Percentiles rank a stretch among this genome's conserved stretches.
These are phyloP conservation scores for Tripterygium wilfordii DNA, from an alignment of 177 flowering plant genomes.

Conservation along the genomic window DNA sequence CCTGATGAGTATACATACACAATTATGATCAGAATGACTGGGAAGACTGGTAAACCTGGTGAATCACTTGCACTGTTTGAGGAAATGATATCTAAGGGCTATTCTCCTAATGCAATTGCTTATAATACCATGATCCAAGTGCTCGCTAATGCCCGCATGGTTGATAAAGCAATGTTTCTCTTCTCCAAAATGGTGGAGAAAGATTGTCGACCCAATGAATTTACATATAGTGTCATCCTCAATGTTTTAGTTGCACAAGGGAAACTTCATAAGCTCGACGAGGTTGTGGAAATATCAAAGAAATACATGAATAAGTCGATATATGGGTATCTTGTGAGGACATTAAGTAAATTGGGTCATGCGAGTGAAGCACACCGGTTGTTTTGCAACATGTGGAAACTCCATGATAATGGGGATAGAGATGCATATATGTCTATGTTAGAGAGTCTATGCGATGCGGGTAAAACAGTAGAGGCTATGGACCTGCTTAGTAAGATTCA, in stretches of 20 bases:
- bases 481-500: constrained; percentile 65
- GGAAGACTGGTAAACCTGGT: constrained; percentile 55
- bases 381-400: constrained; percentile 88
- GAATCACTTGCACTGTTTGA: constrained; percentile 62
- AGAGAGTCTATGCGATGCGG: constrained; percentile 69
- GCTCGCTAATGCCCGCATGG: constrained; percentile 60
- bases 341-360: constrained; percentile 77
- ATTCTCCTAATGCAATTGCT: constrained; percentile 50
- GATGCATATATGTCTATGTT: constrained; percentile 82
- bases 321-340: constrained; percentile 74
- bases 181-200: constrained; percentile 78
- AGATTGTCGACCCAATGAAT: constrained; percentile 80
- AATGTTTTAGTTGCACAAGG: constrained; percentile 57
- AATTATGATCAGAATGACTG: constrained; percentile 77
- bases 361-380: constrained; percentile 86
- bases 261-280: constrained; percentile 60
- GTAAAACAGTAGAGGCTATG: constrained; percentile 66
- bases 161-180: constrained; percentile 57
- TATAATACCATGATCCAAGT: constrained; percentile 84
- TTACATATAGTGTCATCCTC: constrained; percentile 72
- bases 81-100: constrained; percentile 70
- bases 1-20: constrained; percentile 90
- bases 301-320: constrained; percentile 59
- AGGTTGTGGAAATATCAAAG: constrained; percentile 63
- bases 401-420: constrained; percentile 73